Conservation (phyloP, 2,329 filamentous ascomycete genomes). For the Fusarium mangiferae region DNA sequence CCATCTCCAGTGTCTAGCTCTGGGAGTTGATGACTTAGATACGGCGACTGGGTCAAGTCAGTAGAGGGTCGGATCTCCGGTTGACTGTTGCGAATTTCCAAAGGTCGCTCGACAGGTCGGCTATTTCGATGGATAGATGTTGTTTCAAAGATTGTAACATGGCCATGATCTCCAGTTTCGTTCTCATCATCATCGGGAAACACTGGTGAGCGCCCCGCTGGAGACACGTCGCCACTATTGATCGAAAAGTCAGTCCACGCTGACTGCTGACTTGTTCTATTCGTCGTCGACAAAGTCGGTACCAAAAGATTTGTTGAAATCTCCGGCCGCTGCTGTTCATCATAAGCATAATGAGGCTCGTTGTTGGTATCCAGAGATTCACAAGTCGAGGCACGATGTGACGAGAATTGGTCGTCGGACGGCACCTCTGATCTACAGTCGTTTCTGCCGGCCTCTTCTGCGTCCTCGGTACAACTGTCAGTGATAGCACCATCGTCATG, state of each 20-base stretch:
- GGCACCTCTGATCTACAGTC: slow-evolving; percentile 45
- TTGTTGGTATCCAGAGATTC: slow-evolving; percentile 52
- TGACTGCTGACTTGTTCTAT: slow-evolving; percentile 65
- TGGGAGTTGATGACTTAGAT: slow-evolving; percentile 55
- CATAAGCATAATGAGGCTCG: slow-evolving; percentile 42
- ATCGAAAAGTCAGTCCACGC: slow-evolving; percentile 71
- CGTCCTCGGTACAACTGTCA: slow-evolving; percentile 51
- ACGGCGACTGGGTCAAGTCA: slow-evolving; percentile 44
- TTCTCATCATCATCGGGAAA: slow-evolving; percentile 43
- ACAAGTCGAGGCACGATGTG: slow-evolving; percentile 53
- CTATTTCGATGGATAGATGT: slow-evolving; percentile 44
- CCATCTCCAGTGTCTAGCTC: slow-evolving; percentile 62
- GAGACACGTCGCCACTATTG: slow-evolving; percentile 60
- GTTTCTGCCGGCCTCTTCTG: slow-evolving; percentile 46
- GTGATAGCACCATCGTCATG: slow-evolving; percentile 49
- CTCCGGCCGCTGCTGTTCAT: slow-evolving; percentile 47
- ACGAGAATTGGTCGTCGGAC: slow-evolving; percentile 46
- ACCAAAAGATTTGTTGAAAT: slow-evolving; percentile 59
- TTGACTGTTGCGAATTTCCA: slow-evolving; percentile 37
- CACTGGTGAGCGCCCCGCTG: slow-evolving; percentile 44
- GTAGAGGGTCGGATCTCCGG: slow-evolving; percentile 38
- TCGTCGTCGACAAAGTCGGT: slow-evolving; percentile 56
- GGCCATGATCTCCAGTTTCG: slow-evolving; percentile 45
- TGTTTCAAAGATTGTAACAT: slow-evolving; percentile 49
- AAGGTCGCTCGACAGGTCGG: slow-evolving; percentile 28